Evolutionary conservation across 768 basidiomycete genomes (phyloP), one percentile per base, ranked within the genome.

Genomic region (Dentipellis sp.): DNA sequence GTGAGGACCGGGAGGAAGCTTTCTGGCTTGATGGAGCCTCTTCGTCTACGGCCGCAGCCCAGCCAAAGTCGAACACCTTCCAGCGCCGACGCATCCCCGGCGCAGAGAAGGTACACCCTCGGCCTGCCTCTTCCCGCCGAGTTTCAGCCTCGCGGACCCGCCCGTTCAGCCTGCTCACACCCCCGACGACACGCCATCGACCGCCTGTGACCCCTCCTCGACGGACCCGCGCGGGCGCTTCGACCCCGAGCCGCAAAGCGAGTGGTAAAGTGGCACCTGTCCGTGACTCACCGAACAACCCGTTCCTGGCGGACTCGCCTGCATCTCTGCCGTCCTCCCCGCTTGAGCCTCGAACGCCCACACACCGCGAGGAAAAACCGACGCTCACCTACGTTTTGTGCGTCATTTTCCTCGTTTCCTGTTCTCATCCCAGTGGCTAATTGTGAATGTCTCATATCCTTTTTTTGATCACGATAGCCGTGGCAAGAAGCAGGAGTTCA

Each of bases 241-340:
- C 40, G 19, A 14, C 19, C 4, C 14, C 14, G 40, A 14, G 19
- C 4, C 47, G 47, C 22, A 38, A 10, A 11, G 34, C 45, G 10
- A 46, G n/a, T 19, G 34, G 19, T 19, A 60, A 58, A 38, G 56
- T 52, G 12, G 53, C 55, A 56, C 61, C 61, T 3, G 59, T 62
- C 37, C 61, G 61, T 19, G 61, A 62, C 45, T 62, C 61, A 5
- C 61, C 61, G 37, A 60, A 62, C 49, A 62, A 62, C 29, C 61
- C 61, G 2, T 62, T 62, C 54, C 48, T 62, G 11, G 59, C 54
- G 48, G 56, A 56, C 38, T 56, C 59, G 11, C 54, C 61, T 19
- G 58, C 49, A 11, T 60, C 54, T 6, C n/a, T 54, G 37, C 59
- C 61, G 17, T 57, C 59, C 14, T 60, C 61, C 45, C 61, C 61